Evolutionary conservation across 208 protist species (phyloP).

Genomic region (Leishmania tarentolae): DNA sequence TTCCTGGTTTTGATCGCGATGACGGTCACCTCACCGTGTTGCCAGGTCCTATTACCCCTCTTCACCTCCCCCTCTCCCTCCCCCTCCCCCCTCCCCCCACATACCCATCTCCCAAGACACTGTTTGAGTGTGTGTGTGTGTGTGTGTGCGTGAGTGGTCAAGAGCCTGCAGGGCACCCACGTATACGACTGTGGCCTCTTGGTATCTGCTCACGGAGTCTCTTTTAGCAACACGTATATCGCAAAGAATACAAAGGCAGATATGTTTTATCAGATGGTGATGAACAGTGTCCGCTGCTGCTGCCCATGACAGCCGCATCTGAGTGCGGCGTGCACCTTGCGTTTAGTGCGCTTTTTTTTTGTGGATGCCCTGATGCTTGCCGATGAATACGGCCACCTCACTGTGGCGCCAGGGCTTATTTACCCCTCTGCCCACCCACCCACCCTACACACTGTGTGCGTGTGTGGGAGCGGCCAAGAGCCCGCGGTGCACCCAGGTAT

Average conservation of each 20-base stretch:
- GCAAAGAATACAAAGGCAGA: constrained; percentile 62
- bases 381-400: no score
- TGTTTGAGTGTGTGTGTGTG: no score
- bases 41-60: no score
- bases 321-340: not conserved
- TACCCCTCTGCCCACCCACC: no score
- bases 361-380: not conserved
- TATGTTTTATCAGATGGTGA: constrained; percentile 68
- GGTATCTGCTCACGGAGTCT: not conserved
- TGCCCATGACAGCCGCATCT: constrained; percentile 25
- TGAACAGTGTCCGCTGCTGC: constrained; percentile 44
- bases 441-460: not conserved
- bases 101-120: no score
- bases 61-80: no score
- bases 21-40: no score
- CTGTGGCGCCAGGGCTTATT: no score
- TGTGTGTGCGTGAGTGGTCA: no score
- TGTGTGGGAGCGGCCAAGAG: not conserved
- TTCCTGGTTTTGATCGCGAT: not conserved
- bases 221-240: constrained; percentile 34
- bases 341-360: not conserved
- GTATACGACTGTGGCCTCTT: no score
- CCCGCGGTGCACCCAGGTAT: not conserved
- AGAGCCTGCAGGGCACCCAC: no score
- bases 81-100: no score